Evolutionary conservation across 768 basidiomycete genomes (phyloP), one percentile per base, ranked within the genome.

Genomic region (Strobilomyces dryophilus): DNA sequence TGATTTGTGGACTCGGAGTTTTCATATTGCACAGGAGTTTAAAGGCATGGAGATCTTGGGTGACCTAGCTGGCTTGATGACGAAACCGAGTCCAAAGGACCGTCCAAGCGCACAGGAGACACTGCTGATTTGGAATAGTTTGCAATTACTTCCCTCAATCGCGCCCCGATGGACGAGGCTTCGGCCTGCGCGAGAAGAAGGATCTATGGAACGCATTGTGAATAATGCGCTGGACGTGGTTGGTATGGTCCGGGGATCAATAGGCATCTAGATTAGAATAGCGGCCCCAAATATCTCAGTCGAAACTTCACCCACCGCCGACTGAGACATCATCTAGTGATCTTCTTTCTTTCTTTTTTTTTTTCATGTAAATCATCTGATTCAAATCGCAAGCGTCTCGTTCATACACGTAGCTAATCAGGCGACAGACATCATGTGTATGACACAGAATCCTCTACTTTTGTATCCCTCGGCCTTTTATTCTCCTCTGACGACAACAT

Each of bases 211-310:
- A 8, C 52, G 51, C n/a, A 61, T 61, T 12, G 18, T 61, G 49
- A 61, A 61, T 14, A 12, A 57, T 8, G 49, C 59, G 0, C 11
- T 57, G 29, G 52, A 57, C 15, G 35, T 61, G 4, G 55, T 60
- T 34, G 54, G 49, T 11, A 45, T 53, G 51, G 49, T 61, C 17
- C 48, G 59, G 1, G 51, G 45, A n/a, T 49, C 57, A 15, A 31
- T 58, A 17, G 32, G 54, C 14, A 8, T 39, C 12, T 55, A 47
- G 4, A n/a, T 26, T 47, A 1, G 24, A 8, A 24, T 8, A 24
- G 0, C 27, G 7, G 3, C 29, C 12, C 6, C 21, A 11, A 5
- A 36, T 5, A 24, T 24, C 24, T 24, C 24, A 24, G 24, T 24
- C 24, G 24, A 24, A 24, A 24, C 24, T 24, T 24, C 2, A 24